Evolutionary conservation across 805 yeast species (phyloP).

Genomic region (Lachancea lanzarotensis): DNA sequence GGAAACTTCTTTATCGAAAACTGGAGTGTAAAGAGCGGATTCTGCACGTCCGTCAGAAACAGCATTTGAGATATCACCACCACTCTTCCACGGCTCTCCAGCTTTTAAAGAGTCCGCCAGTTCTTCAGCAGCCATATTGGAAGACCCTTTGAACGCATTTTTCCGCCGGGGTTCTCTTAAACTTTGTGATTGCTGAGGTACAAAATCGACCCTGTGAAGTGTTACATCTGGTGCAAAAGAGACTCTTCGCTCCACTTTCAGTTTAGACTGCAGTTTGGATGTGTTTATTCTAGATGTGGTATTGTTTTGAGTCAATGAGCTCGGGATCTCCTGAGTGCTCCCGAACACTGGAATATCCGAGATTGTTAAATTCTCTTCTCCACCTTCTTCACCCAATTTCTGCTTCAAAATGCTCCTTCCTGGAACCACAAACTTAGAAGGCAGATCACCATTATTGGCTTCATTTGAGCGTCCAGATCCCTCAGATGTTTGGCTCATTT

Average conservation of each 20-base stretch:
- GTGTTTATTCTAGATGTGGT: slow-evolving; percentile 27
- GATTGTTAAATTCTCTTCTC: slow-evolving; percentile 8
- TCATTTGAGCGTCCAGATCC: background rate
- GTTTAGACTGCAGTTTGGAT: slow-evolving; percentile 12
- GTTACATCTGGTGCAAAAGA: slow-evolving; percentile 75
- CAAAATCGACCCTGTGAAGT: slow-evolving; percentile 47
- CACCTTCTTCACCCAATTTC: slow-evolving; percentile 3
- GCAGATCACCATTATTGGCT: background rate
- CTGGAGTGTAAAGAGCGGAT: slow-evolving; percentile 2
- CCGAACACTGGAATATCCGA: slow-evolving; percentile 11
- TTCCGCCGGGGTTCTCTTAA: slow-evolving; percentile 21
- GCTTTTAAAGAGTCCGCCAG: background rate
- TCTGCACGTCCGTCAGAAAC: background rate
- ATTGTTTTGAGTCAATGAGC: slow-evolving; percentile 22
- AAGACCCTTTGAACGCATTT: background rate
- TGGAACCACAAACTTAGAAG: slow-evolving; percentile 3
- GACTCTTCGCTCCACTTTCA: slow-evolving; percentile 43
- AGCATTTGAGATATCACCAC: background rate
- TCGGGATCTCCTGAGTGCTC: slow-evolving; percentile 8
- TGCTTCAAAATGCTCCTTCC: slow-evolving; percentile 11
- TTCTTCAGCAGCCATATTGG: background rate
- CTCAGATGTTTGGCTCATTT: too few relatives aligned
- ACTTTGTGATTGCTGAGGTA: slow-evolving; percentile 20
- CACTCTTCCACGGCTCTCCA: background rate
- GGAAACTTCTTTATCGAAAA: slow-evolving; percentile 14